Percentiles rank a stretch among this genome's conserved stretches.
Evolutionary conservation across 1,284 basidiomycete species (phyloP).

Genomic region (Rhizoctonia solani): DNA sequence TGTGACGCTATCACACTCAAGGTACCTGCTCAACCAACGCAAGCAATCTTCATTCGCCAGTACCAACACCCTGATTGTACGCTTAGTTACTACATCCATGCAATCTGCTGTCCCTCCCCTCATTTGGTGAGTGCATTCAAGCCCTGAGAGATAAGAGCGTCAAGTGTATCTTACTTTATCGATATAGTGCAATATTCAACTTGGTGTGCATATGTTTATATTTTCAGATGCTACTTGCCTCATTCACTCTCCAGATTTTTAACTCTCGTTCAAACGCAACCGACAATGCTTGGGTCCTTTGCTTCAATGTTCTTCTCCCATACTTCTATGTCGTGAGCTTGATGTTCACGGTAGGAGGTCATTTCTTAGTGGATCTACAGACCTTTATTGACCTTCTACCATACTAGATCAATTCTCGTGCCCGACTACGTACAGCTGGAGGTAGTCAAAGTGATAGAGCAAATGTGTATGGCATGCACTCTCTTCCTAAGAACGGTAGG

Average conservation of each 20-base stretch:
- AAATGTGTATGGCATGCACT: not conserved
- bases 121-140: constrained; percentile 1
- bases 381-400: not conserved
- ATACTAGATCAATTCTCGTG: constrained; percentile 15
- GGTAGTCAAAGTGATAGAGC: constrained; percentile 1
- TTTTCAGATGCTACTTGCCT: not conserved
- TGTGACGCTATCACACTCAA: not conserved
- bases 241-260: not conserved
- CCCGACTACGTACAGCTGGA: not conserved
- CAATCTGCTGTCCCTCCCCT: constrained; percentile 23
- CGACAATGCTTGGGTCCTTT: not conserved
- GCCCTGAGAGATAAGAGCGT: not conserved
- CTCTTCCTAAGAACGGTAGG: constrained; percentile 4
- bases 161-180: not conserved
- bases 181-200: constrained; percentile 5
- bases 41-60: not conserved
- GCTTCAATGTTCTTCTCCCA: constrained; percentile 17
- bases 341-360: constrained; percentile 12
- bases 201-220: not conserved
- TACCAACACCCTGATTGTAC: constrained; percentile 10
- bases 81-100: constrained; percentile 14
- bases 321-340: constrained; percentile 22
- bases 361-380: not conserved
- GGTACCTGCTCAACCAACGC: constrained; percentile 18
- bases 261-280: not conserved